Base-by-base conservation (phyloP, 2,329 filamentous ascomycete genomes). In the Aureobasidium sp. region DNA sequence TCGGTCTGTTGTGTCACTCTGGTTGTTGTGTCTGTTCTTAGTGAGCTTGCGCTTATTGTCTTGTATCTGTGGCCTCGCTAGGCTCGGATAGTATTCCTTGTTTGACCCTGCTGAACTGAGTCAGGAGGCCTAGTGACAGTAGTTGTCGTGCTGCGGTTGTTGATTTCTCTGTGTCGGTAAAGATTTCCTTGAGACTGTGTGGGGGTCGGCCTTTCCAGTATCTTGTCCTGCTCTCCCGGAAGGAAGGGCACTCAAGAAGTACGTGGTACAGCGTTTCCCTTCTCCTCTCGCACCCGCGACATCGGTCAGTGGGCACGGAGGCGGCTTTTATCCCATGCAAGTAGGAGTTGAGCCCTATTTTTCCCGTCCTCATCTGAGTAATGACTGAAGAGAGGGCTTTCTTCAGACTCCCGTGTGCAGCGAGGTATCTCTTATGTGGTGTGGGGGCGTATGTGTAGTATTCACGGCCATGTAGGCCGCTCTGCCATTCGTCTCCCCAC, bases 261-360 rank as follows among this genome's bases (percentile, higher is more conserved):
- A 55, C 52, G 29, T 55, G n/a, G n/a, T 55, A 21, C 2, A 55
- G 36, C 7, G 36, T 55, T 32, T 55, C 52, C 37, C 52, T 55
- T 44, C 30, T 3, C n/a, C 2, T 34, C 2, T 5, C 9, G 13
- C 52, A 55, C 52, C 52, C 52, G 5, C 52, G 52, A 25, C 52
- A 55, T 25, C 52, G 30, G 25, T 55, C 37, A 1, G 37, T 55
- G 25, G 52, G 36, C 25, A 16, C 1, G 10, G 25, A 36, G 36
- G n/a, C n/a, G n/a, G n/a, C n/a, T 29, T 13, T 29, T 42, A 42
- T 55, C 52, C 37, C 25, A 55, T 55, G 25, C 25, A 55, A 55
- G 52, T 42, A 44, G 37, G 52, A 55, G 52, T 55, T 55, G 2
- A 55, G 52, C 37, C 52, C 37, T 6, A 55, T 55, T 32, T 55